Evolutionary conservation across 257 asterid genomes (phyloP).

Genomic region (Solanum phureja): DNA sequence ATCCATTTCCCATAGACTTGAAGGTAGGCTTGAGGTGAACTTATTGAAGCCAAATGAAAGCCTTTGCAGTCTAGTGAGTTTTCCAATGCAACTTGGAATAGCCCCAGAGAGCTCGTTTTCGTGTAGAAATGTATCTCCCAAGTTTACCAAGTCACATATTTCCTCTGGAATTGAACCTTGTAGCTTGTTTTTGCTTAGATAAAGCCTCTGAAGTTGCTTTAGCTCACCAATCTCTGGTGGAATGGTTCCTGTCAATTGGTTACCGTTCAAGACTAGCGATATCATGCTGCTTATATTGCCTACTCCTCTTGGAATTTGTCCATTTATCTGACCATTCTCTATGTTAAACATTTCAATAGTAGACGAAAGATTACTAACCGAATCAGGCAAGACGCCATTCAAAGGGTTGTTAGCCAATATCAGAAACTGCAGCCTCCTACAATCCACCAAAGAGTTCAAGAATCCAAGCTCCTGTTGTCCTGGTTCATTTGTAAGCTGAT

Average conservation of each 20-base stretch:
- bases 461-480: slow-evolving; percentile 14
- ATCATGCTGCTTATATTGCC: slow-evolving; percentile 31
- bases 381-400: slow-evolving; percentile 17
- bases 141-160: slow-evolving; percentile 11
- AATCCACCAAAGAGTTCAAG: slow-evolving; percentile 20
- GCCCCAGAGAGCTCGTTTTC: slow-evolving; percentile 20
- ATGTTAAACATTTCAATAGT: slow-evolving; percentile 17
- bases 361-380: slow-evolving; percentile 21
- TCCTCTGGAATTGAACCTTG: slow-evolving; percentile 19
- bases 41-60: slow-evolving; percentile 19
- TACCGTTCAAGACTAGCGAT: slow-evolving; percentile 6
- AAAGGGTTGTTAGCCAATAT: slow-evolving; percentile 14
- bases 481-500: slow-evolving; percentile 8
- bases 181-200: slow-evolving; percentile 11
- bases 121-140: slow-evolving; percentile 12
- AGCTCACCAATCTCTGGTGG: slow-evolving; percentile 19
- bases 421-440: slow-evolving; percentile 16
- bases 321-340: slow-evolving; percentile 12
- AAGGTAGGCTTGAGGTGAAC: slow-evolving; percentile 25
- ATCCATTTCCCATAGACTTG: slow-evolving; percentile 18
- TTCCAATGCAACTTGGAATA: slow-evolving; percentile 23
- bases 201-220: slow-evolving; percentile 12
- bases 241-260: slow-evolving; percentile 22
- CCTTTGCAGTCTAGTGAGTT: slow-evolving; percentile 11
- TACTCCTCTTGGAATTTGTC: slow-evolving; percentile 20